Evolutionary conservation across 2,329 filamentous ascomycete species (phyloP).

Genomic region (Aspergillus thermomutatus): DNA sequence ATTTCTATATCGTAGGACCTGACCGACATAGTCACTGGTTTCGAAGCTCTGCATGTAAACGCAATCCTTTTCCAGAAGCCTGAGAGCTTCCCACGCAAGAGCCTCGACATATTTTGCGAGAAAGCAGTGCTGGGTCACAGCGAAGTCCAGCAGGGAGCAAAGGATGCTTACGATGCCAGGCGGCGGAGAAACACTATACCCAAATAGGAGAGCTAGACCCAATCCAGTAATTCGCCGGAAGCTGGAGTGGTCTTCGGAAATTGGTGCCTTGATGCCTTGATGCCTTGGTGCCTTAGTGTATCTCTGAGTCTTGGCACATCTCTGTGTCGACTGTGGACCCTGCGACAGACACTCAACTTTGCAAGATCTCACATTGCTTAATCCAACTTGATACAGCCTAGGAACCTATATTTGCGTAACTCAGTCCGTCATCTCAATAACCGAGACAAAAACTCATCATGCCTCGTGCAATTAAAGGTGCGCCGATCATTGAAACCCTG

Average conservation of each 20-base stretch:
- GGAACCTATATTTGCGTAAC: not conserved
- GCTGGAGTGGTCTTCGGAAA: not conserved
- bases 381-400: not conserved
- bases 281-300: conserved; percentile 13
- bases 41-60: too few relatives aligned
- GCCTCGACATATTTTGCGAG: too few relatives aligned
- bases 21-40: too few relatives aligned
- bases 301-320: not conserved
- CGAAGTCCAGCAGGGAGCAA: too few relatives aligned
- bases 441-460: conserved; percentile 19
- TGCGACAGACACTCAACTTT: not conserved
- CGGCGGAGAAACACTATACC: too few relatives aligned
- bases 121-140: too few relatives aligned
- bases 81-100: too few relatives aligned
- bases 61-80: too few relatives aligned
- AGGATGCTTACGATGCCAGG: too few relatives aligned
- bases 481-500: not conserved
- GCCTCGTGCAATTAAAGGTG: conserved; percentile 43
- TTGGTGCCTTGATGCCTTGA: conserved; percentile 5
- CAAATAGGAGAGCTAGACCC: not conserved
- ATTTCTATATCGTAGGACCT: too few relatives aligned
- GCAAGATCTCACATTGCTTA: not conserved
- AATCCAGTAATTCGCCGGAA: not conserved
- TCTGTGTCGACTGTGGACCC: not conserved
- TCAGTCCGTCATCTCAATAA: not conserved